Evolutionary conservation across 371 early-diverging fungal species (phyloP), one percentile per base, ranked within the genome.

Genomic region (Rhizopus delemar): DNA sequence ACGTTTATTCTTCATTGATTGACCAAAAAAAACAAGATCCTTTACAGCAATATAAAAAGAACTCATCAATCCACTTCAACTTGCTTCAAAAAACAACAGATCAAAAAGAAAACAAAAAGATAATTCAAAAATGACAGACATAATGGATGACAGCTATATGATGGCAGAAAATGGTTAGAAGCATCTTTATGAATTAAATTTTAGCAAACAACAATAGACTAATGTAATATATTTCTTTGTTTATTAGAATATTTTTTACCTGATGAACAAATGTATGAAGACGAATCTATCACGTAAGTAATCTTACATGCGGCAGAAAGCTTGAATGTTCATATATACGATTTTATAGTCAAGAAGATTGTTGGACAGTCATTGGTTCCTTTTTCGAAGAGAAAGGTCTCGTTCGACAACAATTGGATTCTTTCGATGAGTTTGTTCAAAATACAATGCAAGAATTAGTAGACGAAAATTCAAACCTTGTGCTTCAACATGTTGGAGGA

Each of bases 321-420:
- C 16, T 16, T 39, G 6, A 46, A 51, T 2, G 22, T 43, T 11
- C n/a, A n/a, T n/a, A 43, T 22, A 22, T 22, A 43, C 43, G 28
- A 31, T n/a, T 16, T 15, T 33, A 46, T 53, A 78, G 83, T 12
- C 90, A 90, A 69, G 92, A 91, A 66, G 93, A 95, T 73, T 91
- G 90, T 68, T 98, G 99, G 99, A 77, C 87, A 6, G 93, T 98
- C 43, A 97, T 99, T 69, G 81, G 92, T 2, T 84, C 96, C 16
- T 99, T 95, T 77, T 99, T 99, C 72, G 92, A 95, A 48, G 96
- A 97, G 66, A 96, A 99, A 74, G 99, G 99, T 59, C 88, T 99
- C 34, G 99, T 99, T 15, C 83, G 97, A 57, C 99, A 99, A 78
- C 99, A 99, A 74, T 82, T 99, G 45, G 99, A 97, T 70, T 99